Percentiles rank a stretch among this genome's conserved stretches.
Conservation (phyloP, 2,329 filamentous ascomycete species). For the Penicillium sp. region DNA sequence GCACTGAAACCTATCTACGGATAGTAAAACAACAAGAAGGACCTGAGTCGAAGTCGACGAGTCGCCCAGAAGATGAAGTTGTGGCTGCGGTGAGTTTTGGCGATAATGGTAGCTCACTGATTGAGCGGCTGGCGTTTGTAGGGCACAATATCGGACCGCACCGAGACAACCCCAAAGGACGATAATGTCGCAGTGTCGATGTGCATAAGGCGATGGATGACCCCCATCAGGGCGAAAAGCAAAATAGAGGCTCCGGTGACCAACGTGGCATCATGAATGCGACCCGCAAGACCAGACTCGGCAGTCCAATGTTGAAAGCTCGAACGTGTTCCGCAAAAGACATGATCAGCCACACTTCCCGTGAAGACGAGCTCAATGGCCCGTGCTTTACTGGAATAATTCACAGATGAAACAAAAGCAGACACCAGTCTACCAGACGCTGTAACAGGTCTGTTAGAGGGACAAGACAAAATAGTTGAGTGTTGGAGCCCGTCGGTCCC, state of each 20-base stretch:
- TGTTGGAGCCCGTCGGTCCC: background rate
- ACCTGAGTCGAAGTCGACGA: slow-evolving; percentile 10
- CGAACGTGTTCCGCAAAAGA: slow-evolving; percentile 1
- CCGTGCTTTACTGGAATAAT: slow-evolving; percentile 14
- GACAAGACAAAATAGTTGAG: slow-evolving; percentile 5
- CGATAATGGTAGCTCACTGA: background rate
- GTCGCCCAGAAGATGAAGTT: slow-evolving; percentile 1
- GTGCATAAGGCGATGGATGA: background rate
- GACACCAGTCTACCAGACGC: slow-evolving; percentile 2
- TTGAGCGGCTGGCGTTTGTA: background rate
- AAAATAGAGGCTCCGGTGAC: background rate
- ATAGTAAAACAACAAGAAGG: slow-evolving; percentile 25
- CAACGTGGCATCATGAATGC: background rate
- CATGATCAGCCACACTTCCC: background rate
- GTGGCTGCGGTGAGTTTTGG: background rate
- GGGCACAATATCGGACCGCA: background rate
- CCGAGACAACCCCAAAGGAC: background rate
- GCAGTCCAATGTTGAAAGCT: background rate
- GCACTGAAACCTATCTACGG: slow-evolving; percentile 43
- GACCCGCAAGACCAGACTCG: background rate
- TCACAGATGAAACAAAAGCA: slow-evolving; percentile 15
- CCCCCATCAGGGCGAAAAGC: background rate
- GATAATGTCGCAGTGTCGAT: background rate
- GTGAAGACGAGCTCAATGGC: background rate
- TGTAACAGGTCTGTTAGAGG: background rate